Conservation (phyloP, 768 basidiomycete genomes). For the Trametes cinnabarina region DNA sequence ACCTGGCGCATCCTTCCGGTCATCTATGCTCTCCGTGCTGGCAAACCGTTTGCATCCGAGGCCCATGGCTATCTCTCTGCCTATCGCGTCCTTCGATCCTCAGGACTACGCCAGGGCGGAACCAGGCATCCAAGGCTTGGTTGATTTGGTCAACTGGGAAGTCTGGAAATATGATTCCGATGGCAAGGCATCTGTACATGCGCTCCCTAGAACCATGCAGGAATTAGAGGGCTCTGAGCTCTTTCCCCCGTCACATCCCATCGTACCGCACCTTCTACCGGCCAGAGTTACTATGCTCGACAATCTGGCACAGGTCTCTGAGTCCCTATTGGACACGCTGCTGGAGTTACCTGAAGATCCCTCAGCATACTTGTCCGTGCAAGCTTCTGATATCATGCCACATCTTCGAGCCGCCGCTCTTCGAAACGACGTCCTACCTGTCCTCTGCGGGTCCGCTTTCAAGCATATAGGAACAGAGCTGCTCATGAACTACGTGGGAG, state of each 20-base stretch:
- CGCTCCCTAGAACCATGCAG: slow-evolving; percentile 52
- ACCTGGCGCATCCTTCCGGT: slow-evolving; percentile 75
- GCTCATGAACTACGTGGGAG: slow-evolving; percentile 79
- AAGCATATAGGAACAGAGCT: slow-evolving; percentile 80
- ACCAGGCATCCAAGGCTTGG: slow-evolving; percentile 80
- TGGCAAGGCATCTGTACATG: slow-evolving; percentile 39
- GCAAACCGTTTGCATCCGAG: slow-evolving; percentile 73
- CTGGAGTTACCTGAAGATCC: slow-evolving; percentile 55
- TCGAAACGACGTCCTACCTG: slow-evolving; percentile 65
- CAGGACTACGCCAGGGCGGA: slow-evolving; percentile 67
- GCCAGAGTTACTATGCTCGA: slow-evolving; percentile 75
- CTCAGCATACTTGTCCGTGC: slow-evolving; percentile 64
- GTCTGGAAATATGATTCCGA: slow-evolving; percentile 70
- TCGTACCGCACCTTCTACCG: slow-evolving; percentile 59
- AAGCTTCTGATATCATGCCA: slow-evolving; percentile 50
- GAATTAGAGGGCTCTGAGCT: slow-evolving; percentile 40
- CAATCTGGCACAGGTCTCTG: slow-evolving; percentile 76
- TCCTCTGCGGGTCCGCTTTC: slow-evolving; percentile 80
- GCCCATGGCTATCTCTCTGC: slow-evolving; percentile 67
- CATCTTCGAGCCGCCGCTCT: slow-evolving; percentile 70
- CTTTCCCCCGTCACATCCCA: slow-evolving; percentile 61
- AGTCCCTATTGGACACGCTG: slow-evolving; percentile 73
- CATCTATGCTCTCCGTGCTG: slow-evolving; percentile 70
- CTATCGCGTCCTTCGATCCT: slow-evolving; percentile 73
- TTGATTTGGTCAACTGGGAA: slow-evolving; percentile 83